Base-by-base conservation (phyloP, 202 grass and related monocot species). In the Cymbopogon flexuosus region DNA sequence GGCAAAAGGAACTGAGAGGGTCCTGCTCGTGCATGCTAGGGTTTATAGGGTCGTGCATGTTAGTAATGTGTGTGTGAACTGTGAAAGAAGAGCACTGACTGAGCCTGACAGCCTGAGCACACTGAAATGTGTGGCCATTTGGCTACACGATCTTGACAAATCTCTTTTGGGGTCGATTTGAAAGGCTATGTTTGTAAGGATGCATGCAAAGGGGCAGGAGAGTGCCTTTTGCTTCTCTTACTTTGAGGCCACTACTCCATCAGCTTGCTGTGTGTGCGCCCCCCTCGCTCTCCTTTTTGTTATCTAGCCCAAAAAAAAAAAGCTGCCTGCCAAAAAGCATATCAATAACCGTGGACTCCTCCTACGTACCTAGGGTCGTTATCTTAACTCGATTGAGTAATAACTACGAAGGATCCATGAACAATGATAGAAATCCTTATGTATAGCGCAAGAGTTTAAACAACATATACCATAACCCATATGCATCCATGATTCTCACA, bases 151-250 rank as follows among this genome's bases (percentile, higher is more conserved):
- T 88, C 82, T 89, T 89, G 64, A 81, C 58, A 89, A 76, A 85
- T 85, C 87, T 85, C 77, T 76, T 85, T 85, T 59, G 57, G 27
- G 22, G 54, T 81, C 82, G 87, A 89, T 85, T 85, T 89, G 82
- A 89, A 89, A 89, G 77, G 72, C 77, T 81, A 77, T 77, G 77
- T 84, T 88, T 84, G 81, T 88, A 77, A 81, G 78, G 77, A 81
- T 85, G 72, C 77, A 77, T 78, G 75, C 75, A 64, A 68, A 85
- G 87, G 87, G 87, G 77, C 82, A 77, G 77, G 65, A 65, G 81
- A 72, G 81, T 23, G 56, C 77, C 82, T 77, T 88, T 85, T 59
- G 71, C 82, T 65, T 81, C 87, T 81, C 87, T 77, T 89, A 88
- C 56, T 89, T 85, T 85, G 76, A 88, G 79, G 77, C 72, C 71